A percentile compares a stretch with the other conserved stretches of the same genome.
Evolutionary conservation across 2,329 filamentous ascomycete genomes (phyloP).

Genomic region (Pseudocercospora musae): DNA sequence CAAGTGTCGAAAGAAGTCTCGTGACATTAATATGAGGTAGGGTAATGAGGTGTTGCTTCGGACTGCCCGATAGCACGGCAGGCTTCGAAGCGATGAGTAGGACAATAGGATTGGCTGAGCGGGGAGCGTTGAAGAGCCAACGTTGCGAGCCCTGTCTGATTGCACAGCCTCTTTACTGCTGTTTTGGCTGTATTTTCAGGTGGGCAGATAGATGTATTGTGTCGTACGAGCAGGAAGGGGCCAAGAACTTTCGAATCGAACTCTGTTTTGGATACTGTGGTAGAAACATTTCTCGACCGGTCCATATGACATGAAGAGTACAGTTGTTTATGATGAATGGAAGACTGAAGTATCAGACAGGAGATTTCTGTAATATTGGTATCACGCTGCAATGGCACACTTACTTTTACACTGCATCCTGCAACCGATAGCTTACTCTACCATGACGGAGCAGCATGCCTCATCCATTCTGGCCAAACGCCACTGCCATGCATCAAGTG

Average conservation of each 20-base stretch:
- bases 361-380: constrained; percentile 13
- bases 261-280: not conserved
- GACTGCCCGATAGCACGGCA: not conserved
- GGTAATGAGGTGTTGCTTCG: not conserved
- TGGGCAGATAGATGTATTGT: too few relatives aligned
- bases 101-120: not conserved
- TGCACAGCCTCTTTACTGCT: not conserved
- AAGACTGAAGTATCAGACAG: not conserved
- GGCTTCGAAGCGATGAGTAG: not conserved
- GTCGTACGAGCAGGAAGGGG: not conserved
- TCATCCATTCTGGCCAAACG: constrained; percentile 2
- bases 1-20: too few relatives aligned
- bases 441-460: not conserved
- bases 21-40: not conserved
- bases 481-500: constrained; percentile 13
- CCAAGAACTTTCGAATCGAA: not conserved
- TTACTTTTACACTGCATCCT: constrained; percentile 19
- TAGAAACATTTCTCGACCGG: not conserved
- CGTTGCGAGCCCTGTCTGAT: not conserved
- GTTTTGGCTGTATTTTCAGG: too few relatives aligned
- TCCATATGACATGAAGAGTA: not conserved
- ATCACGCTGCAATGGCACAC: constrained; percentile 7
- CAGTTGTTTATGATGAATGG: too few relatives aligned
- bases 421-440: not conserved
- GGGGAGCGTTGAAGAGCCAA: not conserved